Base-by-base conservation (phyloP, 139 green algal species). In the Monoraphidium neglectum region DNA sequence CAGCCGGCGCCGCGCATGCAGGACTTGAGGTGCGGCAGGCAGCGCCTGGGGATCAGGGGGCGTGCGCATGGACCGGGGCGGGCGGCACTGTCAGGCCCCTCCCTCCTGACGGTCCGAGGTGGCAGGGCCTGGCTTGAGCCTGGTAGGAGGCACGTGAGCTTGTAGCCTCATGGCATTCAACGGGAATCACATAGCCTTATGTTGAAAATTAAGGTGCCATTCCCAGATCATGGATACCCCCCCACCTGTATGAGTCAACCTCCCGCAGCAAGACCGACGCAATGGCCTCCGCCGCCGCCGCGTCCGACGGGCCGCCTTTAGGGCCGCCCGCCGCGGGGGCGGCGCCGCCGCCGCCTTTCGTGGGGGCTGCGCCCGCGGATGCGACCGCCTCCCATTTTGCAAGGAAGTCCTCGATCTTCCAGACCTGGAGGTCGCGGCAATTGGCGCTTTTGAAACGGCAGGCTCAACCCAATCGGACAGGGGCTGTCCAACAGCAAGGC, bases 341-440 rank as follows among this genome's bases (percentile, higher is more conserved):
- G 10, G 4, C n/a, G 54, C 54, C 24, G 12, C 54, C 24, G 54
- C 54, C 54, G 4, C 21, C 54, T 26, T 10, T 16, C 24, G 54
- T 16, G 4, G 54, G 21, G 4, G 54, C 54, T 26, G 54, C 54
- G 21, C 12, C 15, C 24, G 54, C 54, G 21, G 54, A 12, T 56
- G 47, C 54, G 47, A 65, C 57, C 35, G 35, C 32, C 77, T 72
- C 64, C 91, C 92, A 97, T 68, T 94, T 91, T 51, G 74, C 59
- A 37, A 95, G 70, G 81, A 95, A 95, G 82, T 97, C 92, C 62
- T 97, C 92, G 2, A 97, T 82, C 75, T 90, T 90, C 82, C 82
- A 90, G 30, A 89, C 83, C 83, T 91, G 78, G 26, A 30, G 8
- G 40, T 43, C 36, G 23, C 30, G 23, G 64, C 47, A 54, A 43